These are phyloP conservation scores for Thelonectria blattea DNA, from an alignment of 2,329 filamentous ascomycete species.

Conservation along the genomic window DNA sequence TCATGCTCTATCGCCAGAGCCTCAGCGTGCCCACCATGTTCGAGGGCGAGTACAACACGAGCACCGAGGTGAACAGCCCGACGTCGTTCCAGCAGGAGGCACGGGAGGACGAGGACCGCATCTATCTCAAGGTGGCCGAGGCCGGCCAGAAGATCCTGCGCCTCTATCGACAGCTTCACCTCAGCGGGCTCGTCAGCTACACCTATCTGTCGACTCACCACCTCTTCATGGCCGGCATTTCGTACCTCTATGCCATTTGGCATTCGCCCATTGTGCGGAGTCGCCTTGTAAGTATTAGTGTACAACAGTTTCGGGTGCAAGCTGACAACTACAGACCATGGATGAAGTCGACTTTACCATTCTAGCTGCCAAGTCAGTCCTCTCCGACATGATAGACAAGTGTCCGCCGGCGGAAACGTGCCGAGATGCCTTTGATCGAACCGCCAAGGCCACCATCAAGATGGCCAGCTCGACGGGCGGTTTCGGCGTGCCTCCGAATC, in stretches of 20 bases:
- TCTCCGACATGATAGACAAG: constrained; percentile 90
- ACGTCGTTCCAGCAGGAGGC: constrained; percentile 68
- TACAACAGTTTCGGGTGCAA: background rate
- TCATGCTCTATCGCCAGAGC: constrained; percentile 94
- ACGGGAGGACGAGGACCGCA: constrained; percentile 83
- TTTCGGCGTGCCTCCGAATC: constrained; percentile 60
- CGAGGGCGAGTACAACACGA: constrained; percentile 75
- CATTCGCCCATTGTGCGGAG: constrained; percentile 89
- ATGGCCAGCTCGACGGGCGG: constrained; percentile 91
- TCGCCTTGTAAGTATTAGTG: constrained; percentile 69
- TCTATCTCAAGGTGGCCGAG: constrained; percentile 94
- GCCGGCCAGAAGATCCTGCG: constrained; percentile 92
- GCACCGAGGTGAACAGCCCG: constrained; percentile 68
- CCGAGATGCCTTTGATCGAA: constrained; percentile 91
- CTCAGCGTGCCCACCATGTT: constrained; percentile 84
- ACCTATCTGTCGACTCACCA: constrained; percentile 96
- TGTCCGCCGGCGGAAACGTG: constrained; percentile 95
- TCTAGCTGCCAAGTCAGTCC: constrained; percentile 88
- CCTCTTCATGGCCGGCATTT: constrained; percentile 95
- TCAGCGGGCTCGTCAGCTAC: constrained; percentile 90
- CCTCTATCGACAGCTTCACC: constrained; percentile 87
- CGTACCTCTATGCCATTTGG: constrained; percentile 97
- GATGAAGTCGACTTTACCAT: constrained; percentile 99
- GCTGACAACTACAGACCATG: constrained; percentile 63
- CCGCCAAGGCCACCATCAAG: constrained; percentile 92